Evolutionary conservation across 1,284 basidiomycete genomes (phyloP), one percentile per base, ranked within the genome.

Genomic region (Papiliotrema laurentii): DNA sequence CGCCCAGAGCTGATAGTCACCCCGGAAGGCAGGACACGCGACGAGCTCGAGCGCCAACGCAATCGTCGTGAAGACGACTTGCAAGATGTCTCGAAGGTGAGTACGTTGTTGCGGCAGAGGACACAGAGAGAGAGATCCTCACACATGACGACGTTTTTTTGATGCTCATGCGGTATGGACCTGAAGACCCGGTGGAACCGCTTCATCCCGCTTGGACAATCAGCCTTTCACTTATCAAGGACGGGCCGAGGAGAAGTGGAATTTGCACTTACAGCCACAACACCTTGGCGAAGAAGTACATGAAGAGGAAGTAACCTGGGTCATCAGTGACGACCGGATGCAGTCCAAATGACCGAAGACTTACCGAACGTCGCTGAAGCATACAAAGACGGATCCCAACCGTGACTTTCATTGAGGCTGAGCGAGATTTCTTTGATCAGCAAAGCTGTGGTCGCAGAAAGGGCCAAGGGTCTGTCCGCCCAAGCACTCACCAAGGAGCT

Each of bases 71-170:
- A 59, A 58, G 36, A 58, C 30, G 40, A 56, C 57, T 22, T 58
- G 59, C 50, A 63, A 45, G 25, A 49, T 47, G 43, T 65, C 60
- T 62, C 22, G 7, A 4, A 5, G 22, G 21, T 27, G 16, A 31
- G 14, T 46, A 14, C 25, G n/a, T n/a, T n/a, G n/a, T n/a, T n/a
- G n/a, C n/a, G n/a, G n/a, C n/a, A n/a, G n/a, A n/a, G n/a, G n/a
- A 25, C 33, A 25, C n/a, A n/a, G 10, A 4, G 13, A 11, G 10
- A n/a, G 36, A 40, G 34, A 5, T 21, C 45, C 58, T 45, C 36
- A 64, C 59, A 64, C 44, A 59, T 55, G 24, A 60, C 53, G 18
- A 64, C 55, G 36, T 64, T 64, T 48, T 53, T 59, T 25, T 58
- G 58, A 35, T 59, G 52, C 30, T 57, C 51, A 6, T 45, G 27